Percentiles rank a stretch among this genome's conserved stretches.
Conservation (phyloP, 2,329 filamentous ascomycete species). For the Bipolaris zeicola region DNA sequence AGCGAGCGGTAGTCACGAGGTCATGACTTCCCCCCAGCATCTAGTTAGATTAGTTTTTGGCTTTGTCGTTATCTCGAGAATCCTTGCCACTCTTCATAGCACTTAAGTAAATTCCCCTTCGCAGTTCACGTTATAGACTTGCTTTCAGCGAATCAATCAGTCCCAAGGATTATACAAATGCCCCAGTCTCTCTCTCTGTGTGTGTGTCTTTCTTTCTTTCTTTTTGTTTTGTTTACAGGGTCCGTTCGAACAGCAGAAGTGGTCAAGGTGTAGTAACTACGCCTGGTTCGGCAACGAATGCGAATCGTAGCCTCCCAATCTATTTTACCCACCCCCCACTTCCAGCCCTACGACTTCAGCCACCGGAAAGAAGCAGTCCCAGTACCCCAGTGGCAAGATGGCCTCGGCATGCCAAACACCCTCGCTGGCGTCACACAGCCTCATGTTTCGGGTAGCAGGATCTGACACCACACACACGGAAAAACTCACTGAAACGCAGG, state of each 20-base stretch:
- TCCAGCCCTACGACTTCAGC: neutral
- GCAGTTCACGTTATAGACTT: slow-evolving; percentile 8
- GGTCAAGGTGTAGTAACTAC: neutral
- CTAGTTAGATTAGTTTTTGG: slow-evolving; percentile 7
- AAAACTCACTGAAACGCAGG: slow-evolving; percentile 29
- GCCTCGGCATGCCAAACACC: slow-evolving; percentile 14
- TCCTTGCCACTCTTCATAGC: neutral
- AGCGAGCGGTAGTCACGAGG: slow-evolving; percentile 19
- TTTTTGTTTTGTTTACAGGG: neutral
- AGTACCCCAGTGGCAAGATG: slow-evolving; percentile 6
- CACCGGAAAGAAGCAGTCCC: neutral
- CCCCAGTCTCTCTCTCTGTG: neutral
- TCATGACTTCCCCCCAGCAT: slow-evolving; percentile 31
- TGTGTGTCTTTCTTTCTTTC: neutral
- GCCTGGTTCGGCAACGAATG: neutral
- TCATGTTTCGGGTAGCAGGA: slow-evolving; percentile 13
- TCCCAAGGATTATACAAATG: neutral
- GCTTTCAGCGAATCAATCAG: slow-evolving; percentile 3
- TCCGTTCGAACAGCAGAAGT: neutral
- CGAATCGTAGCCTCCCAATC: neutral
- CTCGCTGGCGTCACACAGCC: slow-evolving; percentile 11
- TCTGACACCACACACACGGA: slow-evolving; percentile 24
- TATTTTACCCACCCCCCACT: neutral
- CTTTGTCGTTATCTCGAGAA: neutral
- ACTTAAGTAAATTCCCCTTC: neutral